Evolutionary conservation across 345 rosid species (phyloP).

Genomic region (Toxicodendron radicans): DNA sequence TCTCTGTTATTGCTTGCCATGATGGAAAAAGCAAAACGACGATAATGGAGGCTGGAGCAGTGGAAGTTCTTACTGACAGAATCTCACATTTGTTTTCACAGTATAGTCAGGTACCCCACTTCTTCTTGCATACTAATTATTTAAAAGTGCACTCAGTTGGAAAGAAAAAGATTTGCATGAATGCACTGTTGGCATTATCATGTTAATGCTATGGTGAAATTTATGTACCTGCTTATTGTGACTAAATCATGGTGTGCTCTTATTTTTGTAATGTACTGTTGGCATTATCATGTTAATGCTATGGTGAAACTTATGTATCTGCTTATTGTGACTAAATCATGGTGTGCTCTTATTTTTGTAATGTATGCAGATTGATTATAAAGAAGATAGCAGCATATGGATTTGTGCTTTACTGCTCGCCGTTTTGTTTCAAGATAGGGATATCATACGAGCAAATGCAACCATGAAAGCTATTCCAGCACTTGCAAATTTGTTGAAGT

Average conservation of each 20-base stretch:
- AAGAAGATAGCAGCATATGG: conserved; percentile 91
- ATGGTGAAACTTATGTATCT: no score
- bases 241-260: no score
- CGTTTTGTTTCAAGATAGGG: conserved; percentile 94
- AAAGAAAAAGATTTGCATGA: neutral
- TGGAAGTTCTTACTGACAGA: conserved; percentile 84
- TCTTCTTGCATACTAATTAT: conserved; percentile 10
- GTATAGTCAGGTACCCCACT: conserved; percentile 67
- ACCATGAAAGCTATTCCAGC: conserved; percentile 90
- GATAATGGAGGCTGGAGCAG: conserved; percentile 90
- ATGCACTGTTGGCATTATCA: neutral
- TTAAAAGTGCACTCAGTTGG: neutral
- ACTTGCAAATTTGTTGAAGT: conserved; percentile 86
- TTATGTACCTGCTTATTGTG: conserved; percentile 11
- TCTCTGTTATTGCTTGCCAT: conserved; percentile 88
- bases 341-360: conserved; percentile 20
- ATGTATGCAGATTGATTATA: conserved; percentile 70
- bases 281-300: no score
- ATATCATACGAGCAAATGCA: conserved; percentile 81
- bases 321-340: no score
- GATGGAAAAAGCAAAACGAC: conserved; percentile 73
- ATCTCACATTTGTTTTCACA: conserved; percentile 57
- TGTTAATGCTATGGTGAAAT: neutral
- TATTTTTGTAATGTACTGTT: no score
- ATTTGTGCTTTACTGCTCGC: conserved; percentile 92